A percentile compares a stretch with the other conserved stretches of the same genome.
Evolutionary conservation across 148 eudicot genomes (phyloP).

Genomic region (Vaccinium corymbosum): DNA sequence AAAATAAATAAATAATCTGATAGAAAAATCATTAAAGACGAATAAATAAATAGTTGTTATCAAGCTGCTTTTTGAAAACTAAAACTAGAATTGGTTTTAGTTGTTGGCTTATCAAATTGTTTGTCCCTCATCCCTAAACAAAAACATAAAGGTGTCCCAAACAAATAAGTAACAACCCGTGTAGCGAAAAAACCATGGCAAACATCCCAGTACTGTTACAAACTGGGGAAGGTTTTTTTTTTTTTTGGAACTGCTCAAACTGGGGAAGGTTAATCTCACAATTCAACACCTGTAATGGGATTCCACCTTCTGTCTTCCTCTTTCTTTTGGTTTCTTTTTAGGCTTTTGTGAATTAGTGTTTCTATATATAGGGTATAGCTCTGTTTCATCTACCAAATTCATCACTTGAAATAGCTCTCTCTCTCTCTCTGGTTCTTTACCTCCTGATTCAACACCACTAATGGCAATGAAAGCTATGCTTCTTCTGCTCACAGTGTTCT

Average conservation of each 20-base stretch:
- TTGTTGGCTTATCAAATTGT: not conserved
- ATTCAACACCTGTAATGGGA: not conserved
- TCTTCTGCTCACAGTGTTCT: not conserved
- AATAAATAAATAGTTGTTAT: too few relatives aligned
- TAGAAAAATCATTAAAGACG: too few relatives aligned
- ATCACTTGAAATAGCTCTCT: not conserved
- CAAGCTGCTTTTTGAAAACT: too few relatives aligned
- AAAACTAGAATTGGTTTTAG: too few relatives aligned
- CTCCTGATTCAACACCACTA: not conserved
- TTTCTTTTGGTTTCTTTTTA: not conserved
- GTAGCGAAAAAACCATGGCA: not conserved
- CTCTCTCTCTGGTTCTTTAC: not conserved
- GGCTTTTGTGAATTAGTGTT: not conserved
- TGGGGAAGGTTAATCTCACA: not conserved
- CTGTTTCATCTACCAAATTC: not conserved
- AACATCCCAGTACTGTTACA: not conserved
- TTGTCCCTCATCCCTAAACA: not conserved
- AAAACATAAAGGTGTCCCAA: not conserved
- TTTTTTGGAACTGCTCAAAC: not conserved
- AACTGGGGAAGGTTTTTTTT: not conserved
- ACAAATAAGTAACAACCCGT: not conserved
- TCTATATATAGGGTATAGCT: not conserved
- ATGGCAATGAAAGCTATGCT: constrained; percentile 6
- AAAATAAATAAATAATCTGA: too few relatives aligned
- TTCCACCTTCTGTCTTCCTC: not conserved